A percentile compares a stretch with the other conserved stretches of the same genome.
Evolutionary conservation across 2,329 filamentous ascomycete species (phyloP).

Genomic region (Teratosphaeria destructans): DNA sequence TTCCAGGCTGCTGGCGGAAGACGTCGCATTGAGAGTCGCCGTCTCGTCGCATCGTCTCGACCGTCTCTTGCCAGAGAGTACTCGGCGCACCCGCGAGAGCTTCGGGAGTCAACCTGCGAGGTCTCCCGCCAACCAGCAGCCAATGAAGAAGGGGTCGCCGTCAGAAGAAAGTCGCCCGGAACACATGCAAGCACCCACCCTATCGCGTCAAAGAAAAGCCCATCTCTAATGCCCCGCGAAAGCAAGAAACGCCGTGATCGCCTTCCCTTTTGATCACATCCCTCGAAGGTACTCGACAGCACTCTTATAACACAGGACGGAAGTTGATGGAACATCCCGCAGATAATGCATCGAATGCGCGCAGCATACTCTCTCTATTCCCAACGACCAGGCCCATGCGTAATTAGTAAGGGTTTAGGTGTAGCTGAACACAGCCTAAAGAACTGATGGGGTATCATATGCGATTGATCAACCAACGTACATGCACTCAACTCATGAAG

Average conservation of each 20-base stretch:
- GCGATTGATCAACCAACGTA: constrained; percentile 5
- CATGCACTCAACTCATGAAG: not conserved
- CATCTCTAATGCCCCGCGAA: not conserved
- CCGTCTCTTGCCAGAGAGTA: not conserved
- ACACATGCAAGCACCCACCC: not conserved
- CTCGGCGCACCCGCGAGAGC: not conserved
- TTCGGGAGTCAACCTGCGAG: not conserved
- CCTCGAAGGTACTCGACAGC: not conserved
- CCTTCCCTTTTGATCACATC: not conserved
- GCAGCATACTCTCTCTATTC: constrained; percentile 1
- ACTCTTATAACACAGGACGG: constrained; percentile 5
- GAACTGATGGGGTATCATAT: constrained; percentile 21
- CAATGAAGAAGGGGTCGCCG: not conserved
- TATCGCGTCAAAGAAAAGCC: not conserved
- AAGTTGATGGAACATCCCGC: not conserved
- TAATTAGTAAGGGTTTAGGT: not conserved
- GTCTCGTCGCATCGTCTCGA: not conserved
- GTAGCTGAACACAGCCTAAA: constrained; percentile 15
- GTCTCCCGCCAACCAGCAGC: not conserved
- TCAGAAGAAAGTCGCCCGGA: not conserved
- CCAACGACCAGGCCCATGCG: not conserved
- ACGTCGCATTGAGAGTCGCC: not conserved
- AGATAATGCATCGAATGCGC: constrained; percentile 1
- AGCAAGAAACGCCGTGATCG: not conserved
- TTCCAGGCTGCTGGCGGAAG: not conserved